Evolutionary conservation across 163 green algal genomes (phyloP).

Genomic region (Coccomyxa subellipsoidea): DNA sequence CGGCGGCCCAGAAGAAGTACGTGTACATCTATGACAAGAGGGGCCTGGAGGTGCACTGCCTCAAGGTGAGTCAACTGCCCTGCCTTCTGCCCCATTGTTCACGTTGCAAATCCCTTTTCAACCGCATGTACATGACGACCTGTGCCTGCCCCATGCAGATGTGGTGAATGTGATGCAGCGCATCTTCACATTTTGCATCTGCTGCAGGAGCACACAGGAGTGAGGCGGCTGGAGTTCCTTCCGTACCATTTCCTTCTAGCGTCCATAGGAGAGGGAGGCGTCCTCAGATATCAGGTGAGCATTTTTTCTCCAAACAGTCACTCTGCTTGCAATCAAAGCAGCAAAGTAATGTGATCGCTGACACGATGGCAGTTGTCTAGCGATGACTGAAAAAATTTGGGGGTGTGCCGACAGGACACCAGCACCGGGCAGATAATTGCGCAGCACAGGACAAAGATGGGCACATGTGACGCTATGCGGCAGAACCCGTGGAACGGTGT

Average conservation of each 20-base stretch:
- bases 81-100: not conserved
- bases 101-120: too few relatives aligned
- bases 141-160: too few relatives aligned
- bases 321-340: too few relatives aligned
- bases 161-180: too few relatives aligned
- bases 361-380: too few relatives aligned
- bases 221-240: constrained; percentile 84
- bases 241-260: constrained; percentile 95
- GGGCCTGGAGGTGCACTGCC: constrained; percentile 93
- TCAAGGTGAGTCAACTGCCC: constrained; percentile 55
- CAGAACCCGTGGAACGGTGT: constrained; percentile 92
- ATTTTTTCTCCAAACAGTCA: too few relatives aligned
- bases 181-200: too few relatives aligned
- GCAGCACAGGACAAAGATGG: constrained; percentile 73
- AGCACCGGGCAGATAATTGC: constrained; percentile 81
- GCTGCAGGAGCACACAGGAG: constrained; percentile 54
- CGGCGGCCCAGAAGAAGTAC: constrained; percentile 84
- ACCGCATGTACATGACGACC: too few relatives aligned
- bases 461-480: constrained; percentile 74
- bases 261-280: constrained; percentile 70
- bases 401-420: constrained; percentile 73
- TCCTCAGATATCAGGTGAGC: constrained; percentile 64
- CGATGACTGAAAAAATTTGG: not conserved
- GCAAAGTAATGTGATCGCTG: too few relatives aligned
- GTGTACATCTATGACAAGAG: constrained; percentile 99